phyloP scores from a whole-genome alignment of 2,329 filamentous ascomycete species.

The Phialophora verrucosa region DNA sequence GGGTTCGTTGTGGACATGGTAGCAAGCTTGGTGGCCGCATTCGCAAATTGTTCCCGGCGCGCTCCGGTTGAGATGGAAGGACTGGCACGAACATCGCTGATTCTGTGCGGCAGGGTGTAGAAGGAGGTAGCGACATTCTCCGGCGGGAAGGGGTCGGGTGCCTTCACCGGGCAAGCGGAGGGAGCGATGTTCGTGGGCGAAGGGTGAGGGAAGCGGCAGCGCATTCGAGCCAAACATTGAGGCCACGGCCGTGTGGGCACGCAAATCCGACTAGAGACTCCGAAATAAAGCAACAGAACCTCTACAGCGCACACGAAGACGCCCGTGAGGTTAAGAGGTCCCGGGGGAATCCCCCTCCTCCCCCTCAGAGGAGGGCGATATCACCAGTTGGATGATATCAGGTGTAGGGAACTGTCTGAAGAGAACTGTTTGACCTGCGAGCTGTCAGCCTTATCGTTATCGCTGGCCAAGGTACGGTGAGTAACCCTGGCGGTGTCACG shows the following conservation, averaged over 20 bases:
- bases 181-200: constrained; percentile 36
- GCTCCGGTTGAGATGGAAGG: constrained; percentile 46
- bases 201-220: constrained; percentile 34
- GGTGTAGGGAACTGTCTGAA: constrained; percentile 19
- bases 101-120: constrained; percentile 39
- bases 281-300: constrained; percentile 8
- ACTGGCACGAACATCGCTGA: constrained; percentile 53
- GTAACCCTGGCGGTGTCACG: constrained; percentile 17
- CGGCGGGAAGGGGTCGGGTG: constrained; percentile 40
- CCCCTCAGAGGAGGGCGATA: constrained; percentile 26
- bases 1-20: constrained; percentile 43
- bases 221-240: constrained; percentile 41
- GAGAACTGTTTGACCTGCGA: constrained; percentile 25
- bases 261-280: constrained; percentile 8
- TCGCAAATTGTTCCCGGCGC: constrained; percentile 52
- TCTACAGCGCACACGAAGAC: constrained; percentile 24
- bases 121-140: constrained; percentile 43
- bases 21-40: constrained; percentile 56
- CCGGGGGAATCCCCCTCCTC: constrained; percentile 15
- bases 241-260: constrained; percentile 18
- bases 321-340: constrained; percentile 18
- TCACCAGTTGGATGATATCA: constrained; percentile 21
- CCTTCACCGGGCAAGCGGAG: constrained; percentile 37
- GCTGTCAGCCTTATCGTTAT: constrained; percentile 28
- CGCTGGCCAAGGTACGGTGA: constrained; percentile 31